Conservation (phyloP, 164 flowering plant genomes). For the Berberis thunbergii region DNA sequence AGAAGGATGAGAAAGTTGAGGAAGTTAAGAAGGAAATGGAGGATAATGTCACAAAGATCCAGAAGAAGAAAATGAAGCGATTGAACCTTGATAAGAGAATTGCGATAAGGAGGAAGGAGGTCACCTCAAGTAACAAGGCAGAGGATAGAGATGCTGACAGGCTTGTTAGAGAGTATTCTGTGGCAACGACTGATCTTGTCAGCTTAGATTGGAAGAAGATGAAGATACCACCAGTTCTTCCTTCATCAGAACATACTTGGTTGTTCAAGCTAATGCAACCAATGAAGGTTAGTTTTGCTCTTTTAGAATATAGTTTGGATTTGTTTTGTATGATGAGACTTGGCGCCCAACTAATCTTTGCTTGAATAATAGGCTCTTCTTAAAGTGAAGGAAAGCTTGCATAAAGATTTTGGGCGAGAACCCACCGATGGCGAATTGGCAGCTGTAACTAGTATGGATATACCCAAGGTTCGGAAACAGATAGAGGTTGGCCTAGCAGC, state of each 20-base stretch:
- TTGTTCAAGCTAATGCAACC: constrained; percentile 89
- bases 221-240: constrained; percentile 94
- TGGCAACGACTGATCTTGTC: constrained; percentile 41
- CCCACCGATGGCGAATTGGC: constrained; percentile 72
- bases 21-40: constrained; percentile 13
- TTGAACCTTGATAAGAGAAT: constrained; percentile 73
- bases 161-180: constrained; percentile 72
- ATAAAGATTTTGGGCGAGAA: constrained; percentile 40
- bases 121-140: constrained; percentile 14
- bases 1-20: constrained; percentile 20
- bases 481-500: constrained; percentile 81
- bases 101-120: constrained; percentile 38
- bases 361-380: constrained; percentile 39
- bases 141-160: constrained; percentile 34
- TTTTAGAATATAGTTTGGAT: neutral
- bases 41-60: constrained; percentile 40
- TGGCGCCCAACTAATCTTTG: neutral
- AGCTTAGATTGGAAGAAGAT: constrained; percentile 93
- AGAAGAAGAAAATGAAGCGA: constrained; percentile 33
- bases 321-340: no score
- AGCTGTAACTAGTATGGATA: constrained; percentile 42
- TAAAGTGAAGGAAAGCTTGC: constrained; percentile 48
- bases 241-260: constrained; percentile 78
- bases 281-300: constrained; percentile 52
- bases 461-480: constrained; percentile 34